Evolutionary conservation across 2,329 filamentous ascomycete species (phyloP).

Genomic region (Monosporascus sp.): DNA sequence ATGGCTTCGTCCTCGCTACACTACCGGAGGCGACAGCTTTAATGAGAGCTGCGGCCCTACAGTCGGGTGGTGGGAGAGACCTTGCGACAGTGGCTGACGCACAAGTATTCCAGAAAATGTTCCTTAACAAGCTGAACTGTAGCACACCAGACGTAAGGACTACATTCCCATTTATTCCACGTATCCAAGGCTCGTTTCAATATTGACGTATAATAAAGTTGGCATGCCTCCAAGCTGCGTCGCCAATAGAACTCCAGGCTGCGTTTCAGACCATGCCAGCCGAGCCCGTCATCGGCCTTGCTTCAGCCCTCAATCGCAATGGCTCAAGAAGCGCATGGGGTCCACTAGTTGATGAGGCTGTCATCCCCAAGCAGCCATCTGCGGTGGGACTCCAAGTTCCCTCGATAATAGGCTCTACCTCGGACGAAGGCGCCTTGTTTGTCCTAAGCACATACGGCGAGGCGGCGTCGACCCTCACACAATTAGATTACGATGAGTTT

Average conservation of each 20-base stretch:
- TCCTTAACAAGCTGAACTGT: slow-evolving; percentile 18
- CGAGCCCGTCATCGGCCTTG: slow-evolving; percentile 4
- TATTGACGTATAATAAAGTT: slow-evolving; percentile 4
- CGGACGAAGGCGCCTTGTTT: slow-evolving; percentile 21
- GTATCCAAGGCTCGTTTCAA: background rate
- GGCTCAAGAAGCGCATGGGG: slow-evolving; percentile 12
- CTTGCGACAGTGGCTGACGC: slow-evolving; percentile 13
- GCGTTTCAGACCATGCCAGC: slow-evolving; percentile 8
- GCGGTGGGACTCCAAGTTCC: slow-evolving; percentile 21
- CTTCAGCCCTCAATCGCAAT: slow-evolving; percentile 10
- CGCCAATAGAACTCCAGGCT: slow-evolving; percentile 2
- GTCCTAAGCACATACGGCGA: slow-evolving; percentile 13
- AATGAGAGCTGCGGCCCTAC: slow-evolving; percentile 17
- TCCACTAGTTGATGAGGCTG: slow-evolving; percentile 19
- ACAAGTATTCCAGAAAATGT: slow-evolving; percentile 12
- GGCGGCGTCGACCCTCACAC: slow-evolving; percentile 8
- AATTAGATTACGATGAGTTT: slow-evolving; percentile 20
- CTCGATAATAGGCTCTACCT: slow-evolving; percentile 20
- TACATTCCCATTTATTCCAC: background rate
- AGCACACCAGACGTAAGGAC: slow-evolving; percentile 14
- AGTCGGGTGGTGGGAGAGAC: slow-evolving; percentile 20
- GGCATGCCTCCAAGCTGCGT: slow-evolving; percentile 12
- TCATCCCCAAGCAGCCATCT: slow-evolving; percentile 19
- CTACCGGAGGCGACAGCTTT: slow-evolving; percentile 19
- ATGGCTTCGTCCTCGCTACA: slow-evolving; percentile 20